Percentiles rank a stretch among this genome's conserved stretches.
phyloP scores from a whole-genome alignment of 1,139 yeast genomes.

The Geotrichum restrictum region DNA sequence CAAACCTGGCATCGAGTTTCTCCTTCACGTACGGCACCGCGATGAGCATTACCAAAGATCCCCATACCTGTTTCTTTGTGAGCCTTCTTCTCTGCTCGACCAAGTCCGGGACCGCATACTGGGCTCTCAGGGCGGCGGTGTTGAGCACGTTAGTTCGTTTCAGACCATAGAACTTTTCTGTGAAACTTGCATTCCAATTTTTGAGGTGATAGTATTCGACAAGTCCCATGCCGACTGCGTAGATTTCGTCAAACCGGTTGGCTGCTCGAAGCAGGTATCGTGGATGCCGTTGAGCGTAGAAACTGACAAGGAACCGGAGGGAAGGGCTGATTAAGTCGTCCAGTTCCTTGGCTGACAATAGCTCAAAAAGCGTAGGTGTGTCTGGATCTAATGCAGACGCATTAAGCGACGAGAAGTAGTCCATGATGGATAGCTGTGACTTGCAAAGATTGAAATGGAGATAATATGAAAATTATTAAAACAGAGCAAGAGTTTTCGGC shows the following conservation, averaged over 20 bases:
- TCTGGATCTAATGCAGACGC: slow-evolving; percentile 71
- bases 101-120: slow-evolving; percentile 43
- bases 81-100: slow-evolving; percentile 56
- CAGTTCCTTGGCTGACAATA: slow-evolving; percentile 75
- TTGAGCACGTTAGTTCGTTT: slow-evolving; percentile 51
- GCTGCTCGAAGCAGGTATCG: slow-evolving; percentile 58
- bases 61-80: slow-evolving; percentile 51
- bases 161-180: slow-evolving; percentile 88
- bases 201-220: slow-evolving; percentile 71
- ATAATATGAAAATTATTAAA: not conserved
- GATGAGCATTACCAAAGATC: slow-evolving; percentile 59
- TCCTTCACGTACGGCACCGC: slow-evolving; percentile 66
- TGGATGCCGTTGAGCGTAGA: slow-evolving; percentile 78
- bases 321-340: slow-evolving; percentile 79
- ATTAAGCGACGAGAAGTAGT: slow-evolving; percentile 74
- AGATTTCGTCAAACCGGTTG: slow-evolving; percentile 73
- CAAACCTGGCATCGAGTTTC: slow-evolving; percentile 64
- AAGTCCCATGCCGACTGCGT: slow-evolving; percentile 56
- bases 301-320: slow-evolving; percentile 70
- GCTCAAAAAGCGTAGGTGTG: slow-evolving; percentile 77
- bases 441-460: not conserved
- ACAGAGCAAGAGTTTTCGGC: too few relatives aligned
- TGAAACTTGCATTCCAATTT: slow-evolving; percentile 80
- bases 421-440: slow-evolving; percentile 47
- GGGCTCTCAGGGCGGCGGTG: slow-evolving; percentile 32